A percentile compares a stretch with the other conserved stretches of the same genome.
These are phyloP conservation scores for Sarcodon sp. DNA, from an alignment of 768 basidiomycete genomes.

Conservation along the genomic window DNA sequence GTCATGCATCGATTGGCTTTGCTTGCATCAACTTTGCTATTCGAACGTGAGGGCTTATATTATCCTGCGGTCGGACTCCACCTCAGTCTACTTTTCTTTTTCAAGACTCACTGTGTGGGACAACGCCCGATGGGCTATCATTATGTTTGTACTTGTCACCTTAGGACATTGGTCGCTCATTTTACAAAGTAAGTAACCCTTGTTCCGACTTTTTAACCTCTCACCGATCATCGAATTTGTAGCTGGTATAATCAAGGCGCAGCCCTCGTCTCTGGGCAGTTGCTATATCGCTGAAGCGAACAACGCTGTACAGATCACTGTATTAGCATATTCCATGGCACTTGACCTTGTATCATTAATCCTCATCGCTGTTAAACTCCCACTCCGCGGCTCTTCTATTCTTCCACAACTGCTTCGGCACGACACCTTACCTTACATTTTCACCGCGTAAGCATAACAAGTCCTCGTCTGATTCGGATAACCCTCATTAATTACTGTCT, in stretches of 20 bases:
- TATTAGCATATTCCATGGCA: conserved; percentile 68
- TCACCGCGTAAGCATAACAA: conserved; percentile 44
- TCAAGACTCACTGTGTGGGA: conserved; percentile 54
- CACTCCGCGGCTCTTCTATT: conserved; percentile 43
- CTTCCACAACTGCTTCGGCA: conserved; percentile 50
- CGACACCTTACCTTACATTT: conserved; percentile 35
- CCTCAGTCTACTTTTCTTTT: neutral
- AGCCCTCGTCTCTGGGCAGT: conserved; percentile 34
- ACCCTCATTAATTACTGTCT: conserved; percentile 27
- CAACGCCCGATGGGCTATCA: conserved; percentile 38
- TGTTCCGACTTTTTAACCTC: neutral
- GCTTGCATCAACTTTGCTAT: conserved; percentile 35
- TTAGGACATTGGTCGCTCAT: conserved; percentile 64
- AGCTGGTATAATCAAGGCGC: conserved; percentile 50
- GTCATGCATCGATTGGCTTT: conserved; percentile 28
- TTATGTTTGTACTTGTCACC: conserved; percentile 36
- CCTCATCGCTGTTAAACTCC: conserved; percentile 49
- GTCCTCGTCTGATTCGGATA: conserved; percentile 11
- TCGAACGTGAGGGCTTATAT: conserved; percentile 22
- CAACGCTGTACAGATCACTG: conserved; percentile 51
- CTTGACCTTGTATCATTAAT: conserved; percentile 53
- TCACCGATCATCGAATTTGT: neutral
- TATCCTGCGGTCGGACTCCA: neutral
- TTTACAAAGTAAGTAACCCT: conserved; percentile 35
- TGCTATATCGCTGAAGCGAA: conserved; percentile 50